phyloP scores from a whole-genome alignment of 1,284 basidiomycete genomes.

The Puccinia polysora region DNA sequence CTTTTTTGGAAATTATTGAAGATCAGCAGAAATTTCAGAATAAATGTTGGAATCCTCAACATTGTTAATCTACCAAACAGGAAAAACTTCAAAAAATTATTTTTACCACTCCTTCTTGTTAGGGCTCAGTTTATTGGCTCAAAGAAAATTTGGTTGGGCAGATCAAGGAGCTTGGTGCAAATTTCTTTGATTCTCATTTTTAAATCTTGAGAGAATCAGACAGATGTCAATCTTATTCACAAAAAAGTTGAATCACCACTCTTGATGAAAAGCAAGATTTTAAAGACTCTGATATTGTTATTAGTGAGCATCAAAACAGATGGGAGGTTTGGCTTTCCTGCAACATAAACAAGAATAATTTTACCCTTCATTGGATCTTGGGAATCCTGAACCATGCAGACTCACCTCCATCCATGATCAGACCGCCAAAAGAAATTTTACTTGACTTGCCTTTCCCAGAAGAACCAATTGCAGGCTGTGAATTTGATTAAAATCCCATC shows the following conservation, averaged over 20 bases:
- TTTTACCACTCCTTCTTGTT: constrained; percentile 12
- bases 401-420: neutral
- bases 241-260: neutral
- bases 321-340: constrained; percentile 41
- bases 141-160: neutral
- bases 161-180: constrained; percentile 22
- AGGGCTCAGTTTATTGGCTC: constrained; percentile 11
- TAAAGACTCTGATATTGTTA: constrained; percentile 9
- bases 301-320: constrained; percentile 15
- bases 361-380: constrained; percentile 30
- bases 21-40: too few species aligned
- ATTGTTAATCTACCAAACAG: too few species aligned
- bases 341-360: constrained; percentile 4
- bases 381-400: constrained; percentile 14
- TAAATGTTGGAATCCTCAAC: too few species aligned
- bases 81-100: constrained; percentile 12
- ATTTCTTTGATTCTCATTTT: constrained; percentile 22
- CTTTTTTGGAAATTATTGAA: too few species aligned
- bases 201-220: neutral
- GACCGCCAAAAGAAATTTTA: constrained; percentile 27
- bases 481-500: neutral
- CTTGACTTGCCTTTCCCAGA: constrained; percentile 29
- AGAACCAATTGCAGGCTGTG: neutral
- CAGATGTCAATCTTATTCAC: neutral
- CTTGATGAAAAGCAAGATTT: constrained; percentile 1